Conservation (phyloP, 768 basidiomycete genomes). For the Lyophyllum decastes region DNA sequence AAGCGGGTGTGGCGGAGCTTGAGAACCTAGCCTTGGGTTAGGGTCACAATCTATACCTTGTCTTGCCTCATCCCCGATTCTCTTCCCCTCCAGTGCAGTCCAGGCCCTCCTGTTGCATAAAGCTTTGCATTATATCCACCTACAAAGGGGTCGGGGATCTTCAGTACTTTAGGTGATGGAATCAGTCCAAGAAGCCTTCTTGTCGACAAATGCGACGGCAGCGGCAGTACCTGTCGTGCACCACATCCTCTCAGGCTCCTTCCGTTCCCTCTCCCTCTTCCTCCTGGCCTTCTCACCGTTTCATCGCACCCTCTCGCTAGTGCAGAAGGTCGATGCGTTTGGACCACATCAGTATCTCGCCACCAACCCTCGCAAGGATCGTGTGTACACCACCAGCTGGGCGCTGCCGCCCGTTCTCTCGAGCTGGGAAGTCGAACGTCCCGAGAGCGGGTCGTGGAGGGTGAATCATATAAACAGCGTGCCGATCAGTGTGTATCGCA, state of each 20-base stretch:
- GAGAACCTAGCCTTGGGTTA: conserved; percentile 17
- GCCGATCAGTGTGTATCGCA: conserved; percentile 40
- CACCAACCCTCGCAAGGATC: conserved; percentile 31
- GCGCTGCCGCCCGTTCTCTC: conserved; percentile 45
- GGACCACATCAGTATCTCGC: conserved; percentile 57
- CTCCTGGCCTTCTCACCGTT: conserved; percentile 49
- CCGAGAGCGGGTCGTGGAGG: conserved; percentile 23
- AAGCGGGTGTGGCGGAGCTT: conserved; percentile 14
- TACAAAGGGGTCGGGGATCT: not conserved
- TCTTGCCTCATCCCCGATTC: not conserved
- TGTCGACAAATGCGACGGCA: conserved; percentile 4
- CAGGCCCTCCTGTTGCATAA: not conserved
- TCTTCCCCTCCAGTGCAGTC: not conserved
- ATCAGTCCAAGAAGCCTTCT: conserved; percentile 8
- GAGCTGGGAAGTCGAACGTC: conserved; percentile 42
- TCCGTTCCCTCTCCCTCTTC: conserved; percentile 51
- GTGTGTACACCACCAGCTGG: conserved; percentile 54
- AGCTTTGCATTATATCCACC: not conserved
- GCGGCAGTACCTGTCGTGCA: conserved; percentile 16
- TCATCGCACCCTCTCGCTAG: conserved; percentile 36
- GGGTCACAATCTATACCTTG: conserved; percentile 3
- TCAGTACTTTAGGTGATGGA: conserved; percentile 14
- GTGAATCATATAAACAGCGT: conserved; percentile 43
- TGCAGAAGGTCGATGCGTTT: conserved; percentile 43
- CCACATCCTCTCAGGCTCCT: conserved; percentile 50